Base-by-base conservation (phyloP, 2,329 filamentous ascomycete genomes). In the Botryosphaeria agaves region DNA sequence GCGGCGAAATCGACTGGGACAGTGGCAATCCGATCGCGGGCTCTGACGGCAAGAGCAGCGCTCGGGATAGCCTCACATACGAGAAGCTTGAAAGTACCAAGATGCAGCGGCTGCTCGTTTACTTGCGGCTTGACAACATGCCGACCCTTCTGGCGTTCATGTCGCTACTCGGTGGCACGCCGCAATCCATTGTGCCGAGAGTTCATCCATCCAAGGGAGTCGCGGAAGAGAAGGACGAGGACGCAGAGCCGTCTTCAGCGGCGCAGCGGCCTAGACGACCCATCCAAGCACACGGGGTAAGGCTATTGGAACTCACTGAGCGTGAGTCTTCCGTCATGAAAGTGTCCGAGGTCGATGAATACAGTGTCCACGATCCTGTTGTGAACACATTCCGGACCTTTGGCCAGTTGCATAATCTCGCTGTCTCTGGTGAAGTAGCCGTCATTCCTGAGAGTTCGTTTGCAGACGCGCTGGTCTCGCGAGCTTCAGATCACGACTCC, bases 321-420 rank as follows among this genome's bases (percentile, higher is more conserved):
- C 83, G 87, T 65, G 79, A 82, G 25, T 94, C 87, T 1, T 85
- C 84, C 12, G 87, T 94, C 42, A 95, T 95, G 87, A 77, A 82
- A 42, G 82, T 92, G 7, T 76, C 83, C 0, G 83, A 91, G 45
- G 65, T 76, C 3, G 77, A 84, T 23, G 81, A 89, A 29, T 69
- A 53, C 52, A 59, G 44, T 44, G 62, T 48, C 38, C 50, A 40
- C 43, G 87, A 95, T 44, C 83, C 87, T 0, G 76, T 95, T 3
- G 72, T 94, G 32, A 93, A 92, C 47, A 80, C 82, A 0, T 94
- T 94, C 64, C 72, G 80, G 28, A 82, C 83, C 0, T 85, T 94
- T 41, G 83, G 82, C 1, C 77, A 79, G 38, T 69, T 93, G 24
- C 74, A 89, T 46, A 81, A 85, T 38, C 66, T 94, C 1, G 73